phyloP scores from a whole-genome alignment of 495 filamentous ascomycete species.

The Aspergillus panamensis region DNA sequence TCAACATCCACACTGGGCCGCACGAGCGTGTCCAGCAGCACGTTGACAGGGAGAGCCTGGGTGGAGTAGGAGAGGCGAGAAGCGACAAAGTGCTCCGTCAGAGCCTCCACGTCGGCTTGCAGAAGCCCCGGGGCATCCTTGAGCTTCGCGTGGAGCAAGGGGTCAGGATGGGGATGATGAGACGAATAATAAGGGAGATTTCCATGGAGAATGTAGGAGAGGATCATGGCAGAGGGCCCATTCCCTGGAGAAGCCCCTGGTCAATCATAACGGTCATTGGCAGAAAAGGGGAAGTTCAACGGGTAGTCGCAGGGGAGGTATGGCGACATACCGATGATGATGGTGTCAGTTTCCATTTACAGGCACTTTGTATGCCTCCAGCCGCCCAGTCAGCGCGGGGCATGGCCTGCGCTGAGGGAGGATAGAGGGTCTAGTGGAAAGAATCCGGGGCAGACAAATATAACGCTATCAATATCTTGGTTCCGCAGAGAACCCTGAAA shows the following conservation, averaged over 20 bases:
- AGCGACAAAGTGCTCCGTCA: conserved; percentile 61
- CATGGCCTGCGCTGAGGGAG: conserved; percentile 31
- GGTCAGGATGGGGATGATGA: conserved; percentile 56
- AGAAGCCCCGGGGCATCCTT: conserved; percentile 41
- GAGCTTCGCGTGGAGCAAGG: conserved; percentile 56
- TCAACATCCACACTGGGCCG: conserved; percentile 63
- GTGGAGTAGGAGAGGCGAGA: conserved; percentile 61
- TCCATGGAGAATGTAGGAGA: conserved; percentile 66
- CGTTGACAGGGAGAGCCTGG: conserved; percentile 62
- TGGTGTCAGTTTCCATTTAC: conserved; percentile 45
- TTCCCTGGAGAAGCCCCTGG: conserved; percentile 43
- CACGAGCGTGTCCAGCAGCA: conserved; percentile 60
- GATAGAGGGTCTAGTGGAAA: conserved; percentile 12
- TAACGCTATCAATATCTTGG: neutral
- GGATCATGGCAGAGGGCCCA: conserved; percentile 63
- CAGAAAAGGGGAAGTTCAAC: conserved; percentile 7
- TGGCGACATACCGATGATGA: conserved; percentile 46
- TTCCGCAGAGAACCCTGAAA: conserved; percentile 1
- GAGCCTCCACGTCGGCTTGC: conserved; percentile 40
- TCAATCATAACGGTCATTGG: conserved; percentile 15
- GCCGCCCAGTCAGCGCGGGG: conserved; percentile 30
- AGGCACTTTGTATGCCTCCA: conserved; percentile 28
- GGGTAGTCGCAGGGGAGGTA: conserved; percentile 8
- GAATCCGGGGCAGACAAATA: conserved; percentile 1
- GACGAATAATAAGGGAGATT: conserved; percentile 57